Evolutionary conservation across 176 grass and related monocot species (phyloP), one percentile per base, ranked within the genome.

Genomic region (Dactylis glomerata): DNA sequence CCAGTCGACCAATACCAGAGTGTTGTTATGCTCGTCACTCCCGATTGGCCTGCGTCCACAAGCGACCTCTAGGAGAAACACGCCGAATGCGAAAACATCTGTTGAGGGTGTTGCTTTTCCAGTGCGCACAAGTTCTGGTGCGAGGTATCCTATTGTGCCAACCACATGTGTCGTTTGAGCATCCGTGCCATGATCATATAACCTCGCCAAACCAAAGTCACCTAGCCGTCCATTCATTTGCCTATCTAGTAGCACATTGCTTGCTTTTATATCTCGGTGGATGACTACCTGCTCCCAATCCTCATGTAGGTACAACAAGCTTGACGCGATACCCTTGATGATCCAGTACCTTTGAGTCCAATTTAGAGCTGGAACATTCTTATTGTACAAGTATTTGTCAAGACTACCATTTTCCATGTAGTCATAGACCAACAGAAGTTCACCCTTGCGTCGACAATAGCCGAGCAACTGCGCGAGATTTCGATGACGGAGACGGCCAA

Each of bases 251-350:
- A 90, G 19, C 8, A 90, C 84, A 2, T 90, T 90, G 84, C 84
- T 83, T 4, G 88, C 79, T 17, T 90, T 90, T n/a, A 90, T 58
- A 41, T 89, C 88, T 42, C 88, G 69, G 50, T 89, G 83, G 10
- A 89, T 70, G 19, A 85, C 69, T 0, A 84, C 23, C 32, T 89
- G 32, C 69, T 85, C 82, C 82, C 82, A 89, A 1, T 49, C 87
- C 41, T 88, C 81, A 4, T 88, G 87, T 0, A 88, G 52, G 15
- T 88, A 84, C 2, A 73, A 11, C 0, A 88, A 57, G 5, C 65
- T 68, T 3, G 87, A 55, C 0, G 81, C 81, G 1, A 88, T 24
- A 2, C 75, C 87, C 42, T 54, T 84, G 51, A 84, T 52, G 3
- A 80, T 62, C 24, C 38, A 15, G 9, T 44, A 33, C 54, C 81